phyloP scores from a whole-genome alignment of 495 filamentous ascomycete species.

The Xylaria sp. region DNA sequence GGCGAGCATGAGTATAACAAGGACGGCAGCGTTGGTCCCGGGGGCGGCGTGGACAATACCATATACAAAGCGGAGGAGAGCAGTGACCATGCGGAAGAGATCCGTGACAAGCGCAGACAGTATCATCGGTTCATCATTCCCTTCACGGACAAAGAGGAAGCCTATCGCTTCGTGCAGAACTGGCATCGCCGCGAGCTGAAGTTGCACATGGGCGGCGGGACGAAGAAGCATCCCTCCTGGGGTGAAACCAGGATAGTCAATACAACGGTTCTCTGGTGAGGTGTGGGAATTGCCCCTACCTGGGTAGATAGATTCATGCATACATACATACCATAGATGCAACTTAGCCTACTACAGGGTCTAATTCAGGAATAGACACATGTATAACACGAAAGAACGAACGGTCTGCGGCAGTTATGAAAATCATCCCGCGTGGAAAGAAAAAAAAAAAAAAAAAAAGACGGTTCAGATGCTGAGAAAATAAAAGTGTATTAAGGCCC shows the following conservation, averaged over 20 bases:
- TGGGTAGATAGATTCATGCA: neutral
- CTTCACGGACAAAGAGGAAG: slow-evolving; percentile 56
- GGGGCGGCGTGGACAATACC: neutral
- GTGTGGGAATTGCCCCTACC: neutral
- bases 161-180: slow-evolving; percentile 60
- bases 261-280: slow-evolving; percentile 58
- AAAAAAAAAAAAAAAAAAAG: too few relatives aligned
- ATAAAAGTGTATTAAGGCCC: slow-evolving; percentile 41
- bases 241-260: slow-evolving; percentile 47
- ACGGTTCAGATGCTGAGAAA: slow-evolving; percentile 28
- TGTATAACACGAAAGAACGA: neutral
- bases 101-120: slow-evolving; percentile 21
- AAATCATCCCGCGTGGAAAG: slow-evolving; percentile 18
- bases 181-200: slow-evolving; percentile 61
- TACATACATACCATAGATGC: neutral
- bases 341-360: neutral
- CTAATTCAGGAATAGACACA: neutral
- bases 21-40: neutral
- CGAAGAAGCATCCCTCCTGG: slow-evolving; percentile 29
- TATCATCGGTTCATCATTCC: slow-evolving; percentile 55
- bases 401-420: neutral
- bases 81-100: slow-evolving; percentile 9
- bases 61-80: neutral
- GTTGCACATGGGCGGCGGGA: slow-evolving; percentile 30
- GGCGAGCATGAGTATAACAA: neutral